Conservation (phyloP, 768 basidiomycete species). For the Coprinopsis cinerea region DNA sequence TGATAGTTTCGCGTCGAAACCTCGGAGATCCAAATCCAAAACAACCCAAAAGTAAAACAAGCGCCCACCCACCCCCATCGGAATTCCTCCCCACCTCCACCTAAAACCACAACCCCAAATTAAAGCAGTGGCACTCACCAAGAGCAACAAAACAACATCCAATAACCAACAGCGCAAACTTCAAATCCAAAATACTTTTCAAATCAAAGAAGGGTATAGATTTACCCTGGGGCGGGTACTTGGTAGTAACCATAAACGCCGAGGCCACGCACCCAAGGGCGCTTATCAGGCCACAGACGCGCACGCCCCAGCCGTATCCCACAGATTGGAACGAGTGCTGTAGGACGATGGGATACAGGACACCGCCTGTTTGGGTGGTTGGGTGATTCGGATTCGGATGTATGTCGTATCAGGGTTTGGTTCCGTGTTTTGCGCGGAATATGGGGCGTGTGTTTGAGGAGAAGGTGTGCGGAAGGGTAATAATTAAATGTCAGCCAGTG, state of each 20-base stretch:
- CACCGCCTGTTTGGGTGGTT: conserved; percentile 46
- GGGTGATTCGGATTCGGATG: too few species aligned
- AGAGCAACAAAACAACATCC: conserved; percentile 58
- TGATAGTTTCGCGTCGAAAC: too few species aligned
- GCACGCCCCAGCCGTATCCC: conserved; percentile 60
- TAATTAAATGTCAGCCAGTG: background rate
- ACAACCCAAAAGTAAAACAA: too few species aligned
- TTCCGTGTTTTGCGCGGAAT: too few species aligned
- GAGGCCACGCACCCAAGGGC: conserved; percentile 42
- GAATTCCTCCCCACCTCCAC: too few species aligned
- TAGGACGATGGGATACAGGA: conserved; percentile 62
- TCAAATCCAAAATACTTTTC: conserved; percentile 39
- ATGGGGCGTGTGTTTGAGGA: too few species aligned
- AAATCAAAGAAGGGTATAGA: conserved; percentile 23
- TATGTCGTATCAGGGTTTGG: too few species aligned
- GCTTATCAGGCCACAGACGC: conserved; percentile 49
- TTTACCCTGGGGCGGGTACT: conserved; percentile 24
- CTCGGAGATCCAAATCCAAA: too few species aligned
- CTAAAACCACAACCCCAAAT: too few species aligned
- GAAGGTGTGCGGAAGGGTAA: too few species aligned
- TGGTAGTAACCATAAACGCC: conserved; percentile 38
- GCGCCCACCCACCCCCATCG: too few species aligned
- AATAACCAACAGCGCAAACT: conserved; percentile 45
- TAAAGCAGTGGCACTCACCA: conserved; percentile 33
- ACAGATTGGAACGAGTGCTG: conserved; percentile 47